Conservation (phyloP, 306 rosid species). For the Cucurbita ficifolia region DNA sequence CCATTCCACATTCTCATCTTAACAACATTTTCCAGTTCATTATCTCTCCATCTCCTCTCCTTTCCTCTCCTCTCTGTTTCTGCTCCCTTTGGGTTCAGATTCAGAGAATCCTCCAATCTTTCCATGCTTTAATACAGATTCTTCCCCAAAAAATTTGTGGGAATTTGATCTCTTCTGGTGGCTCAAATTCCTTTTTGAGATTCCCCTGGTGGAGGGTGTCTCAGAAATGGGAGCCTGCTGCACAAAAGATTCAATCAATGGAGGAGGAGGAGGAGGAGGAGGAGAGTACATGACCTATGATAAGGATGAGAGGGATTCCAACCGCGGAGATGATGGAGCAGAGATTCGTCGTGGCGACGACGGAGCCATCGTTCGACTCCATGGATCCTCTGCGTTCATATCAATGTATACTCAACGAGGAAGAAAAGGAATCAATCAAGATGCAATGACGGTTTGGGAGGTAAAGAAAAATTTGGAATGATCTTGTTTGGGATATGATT, state of each 20-base stretch:
- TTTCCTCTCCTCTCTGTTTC: not conserved
- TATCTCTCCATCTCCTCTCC: not conserved
- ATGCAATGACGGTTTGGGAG: slow-evolving; percentile 87
- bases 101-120: not conserved
- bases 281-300: not conserved
- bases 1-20: slow-evolving; percentile 4
- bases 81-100: not conserved
- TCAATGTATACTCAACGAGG: slow-evolving; percentile 79
- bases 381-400: slow-evolving; percentile 33
- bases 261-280: slow-evolving; percentile 1
- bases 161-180: slow-evolving; percentile 12
- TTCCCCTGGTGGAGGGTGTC: not conserved
- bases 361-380: slow-evolving; percentile 34
- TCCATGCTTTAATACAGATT: not conserved
- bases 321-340: slow-evolving; percentile 15
- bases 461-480: slow-evolving; percentile 15
- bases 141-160: slow-evolving; percentile 2
- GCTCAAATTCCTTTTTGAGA: slow-evolving; percentile 4
- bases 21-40: not conserved
- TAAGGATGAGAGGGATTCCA: slow-evolving; percentile 21
- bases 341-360: slow-evolving; percentile 11
- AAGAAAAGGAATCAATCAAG: slow-evolving; percentile 76
- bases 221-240: slow-evolving; percentile 54
- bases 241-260: slow-evolving; percentile 17
- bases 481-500: not conserved